Evolutionary conservation across 225 moss, liverwort and hornwort genomes (phyloP).

Genomic region (Takakia lepidozioides): DNA sequence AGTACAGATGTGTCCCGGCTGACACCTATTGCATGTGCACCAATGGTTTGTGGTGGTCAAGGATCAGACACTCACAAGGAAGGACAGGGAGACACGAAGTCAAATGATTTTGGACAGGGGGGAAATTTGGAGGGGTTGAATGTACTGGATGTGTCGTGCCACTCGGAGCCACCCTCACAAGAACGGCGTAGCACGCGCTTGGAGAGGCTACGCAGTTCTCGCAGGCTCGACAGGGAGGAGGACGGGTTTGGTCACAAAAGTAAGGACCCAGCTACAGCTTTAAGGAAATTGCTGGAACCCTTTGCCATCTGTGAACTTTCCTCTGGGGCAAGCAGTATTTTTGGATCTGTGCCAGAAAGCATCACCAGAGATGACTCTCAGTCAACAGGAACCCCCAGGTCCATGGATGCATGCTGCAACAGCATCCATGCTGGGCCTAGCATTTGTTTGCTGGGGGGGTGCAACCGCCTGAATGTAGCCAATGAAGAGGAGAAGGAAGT

Average conservation of each 20-base stretch:
- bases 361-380: conserved; percentile 27
- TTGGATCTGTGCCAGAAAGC: conserved; percentile 15
- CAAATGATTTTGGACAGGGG: conserved; percentile 16
- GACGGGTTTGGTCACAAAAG: conserved; percentile 52
- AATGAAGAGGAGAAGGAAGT: conserved; percentile 61
- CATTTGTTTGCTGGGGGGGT: conserved; percentile 14
- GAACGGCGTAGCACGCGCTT: conserved; percentile 74
- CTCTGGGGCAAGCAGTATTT: conserved; percentile 7
- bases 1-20: conserved; percentile 24
- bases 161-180: conserved; percentile 63
- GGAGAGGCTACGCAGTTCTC: conserved; percentile 72
- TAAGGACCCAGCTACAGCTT: conserved; percentile 53
- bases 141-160: conserved; percentile 27
- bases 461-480: conserved; percentile 25
- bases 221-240: conserved; percentile 69
- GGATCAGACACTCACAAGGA: conserved; percentile 22
- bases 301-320: conserved; percentile 31
- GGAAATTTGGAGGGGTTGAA: conserved; percentile 36
- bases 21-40: conserved; percentile 15
- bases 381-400: conserved; percentile 17
- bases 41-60: conserved; percentile 8
- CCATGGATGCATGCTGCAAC: conserved; percentile 7
- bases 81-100: conserved; percentile 30
- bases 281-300: conserved; percentile 68
- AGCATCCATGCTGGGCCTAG: conserved; percentile 6